Conservation (phyloP, 2,329 filamentous ascomycete species). For the Aspergillus sclerotialis region DNA sequence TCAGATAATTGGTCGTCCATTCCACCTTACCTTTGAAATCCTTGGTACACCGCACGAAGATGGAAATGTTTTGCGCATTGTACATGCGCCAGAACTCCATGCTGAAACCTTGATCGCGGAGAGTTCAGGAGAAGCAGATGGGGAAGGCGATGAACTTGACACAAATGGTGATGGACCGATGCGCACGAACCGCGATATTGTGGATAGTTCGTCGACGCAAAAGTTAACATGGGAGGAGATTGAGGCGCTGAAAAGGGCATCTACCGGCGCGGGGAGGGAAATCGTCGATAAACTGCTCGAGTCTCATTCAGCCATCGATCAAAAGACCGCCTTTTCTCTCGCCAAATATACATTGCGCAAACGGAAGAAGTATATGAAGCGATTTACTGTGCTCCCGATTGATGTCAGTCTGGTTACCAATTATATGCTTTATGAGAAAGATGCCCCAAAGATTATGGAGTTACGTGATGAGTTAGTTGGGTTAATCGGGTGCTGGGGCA, state of each 20-base stretch:
- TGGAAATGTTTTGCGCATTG: constrained; percentile 64
- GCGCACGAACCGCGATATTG: constrained; percentile 57
- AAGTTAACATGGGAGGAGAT: constrained; percentile 67
- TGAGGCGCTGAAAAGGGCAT: constrained; percentile 63
- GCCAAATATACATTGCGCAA: constrained; percentile 96
- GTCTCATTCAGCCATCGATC: constrained; percentile 80
- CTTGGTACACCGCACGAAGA: constrained; percentile 60
- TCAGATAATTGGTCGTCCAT: constrained; percentile 82
- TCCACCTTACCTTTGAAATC: constrained; percentile 85
- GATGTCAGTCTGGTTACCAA: constrained; percentile 70
- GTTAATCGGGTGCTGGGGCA: constrained; percentile 79
- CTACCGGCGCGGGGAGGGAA: constrained; percentile 73
- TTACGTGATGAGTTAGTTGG: constrained; percentile 77
- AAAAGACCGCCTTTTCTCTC: constrained; percentile 89
- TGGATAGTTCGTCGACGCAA: constrained; percentile 63
- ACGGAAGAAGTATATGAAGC: constrained; percentile 82
- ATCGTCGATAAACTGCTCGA: constrained; percentile 88
- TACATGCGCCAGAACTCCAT: constrained; percentile 74
- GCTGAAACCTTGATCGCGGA: constrained; percentile 61
- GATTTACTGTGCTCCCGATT: constrained; percentile 78
- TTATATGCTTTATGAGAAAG: constrained; percentile 73
- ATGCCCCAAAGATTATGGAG: constrained; percentile 74
- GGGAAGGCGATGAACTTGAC: constrained; percentile 28
- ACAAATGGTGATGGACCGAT: constrained; percentile 38
- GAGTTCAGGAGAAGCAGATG: constrained; percentile 28